Conservation (phyloP, 352 stramenopile genomes). For the Pythium phragmitis region DNA sequence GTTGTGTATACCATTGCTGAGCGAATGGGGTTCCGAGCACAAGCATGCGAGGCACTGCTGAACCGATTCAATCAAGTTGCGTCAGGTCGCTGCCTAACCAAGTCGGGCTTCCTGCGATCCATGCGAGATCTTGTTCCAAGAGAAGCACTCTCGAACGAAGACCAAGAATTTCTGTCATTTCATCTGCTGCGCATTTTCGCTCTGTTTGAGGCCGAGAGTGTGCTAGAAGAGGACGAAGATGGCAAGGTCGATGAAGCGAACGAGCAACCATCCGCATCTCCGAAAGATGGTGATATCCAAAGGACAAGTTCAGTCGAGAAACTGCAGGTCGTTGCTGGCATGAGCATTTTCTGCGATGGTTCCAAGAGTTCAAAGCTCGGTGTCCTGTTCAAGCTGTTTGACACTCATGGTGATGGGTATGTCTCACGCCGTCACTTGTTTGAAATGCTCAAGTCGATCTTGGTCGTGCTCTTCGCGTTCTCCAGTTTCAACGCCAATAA, state of each 20-base stretch:
- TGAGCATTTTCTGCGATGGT: constrained; percentile 93
- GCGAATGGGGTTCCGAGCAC: constrained; percentile 75
- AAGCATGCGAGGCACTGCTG: constrained; percentile 62
- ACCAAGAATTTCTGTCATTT: constrained; percentile 87
- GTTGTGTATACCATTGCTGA: constrained; percentile 88
- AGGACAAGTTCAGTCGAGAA: constrained; percentile 67
- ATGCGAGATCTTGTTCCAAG: constrained; percentile 78
- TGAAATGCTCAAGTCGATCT: constrained; percentile 77
- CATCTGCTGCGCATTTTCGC: constrained; percentile 83
- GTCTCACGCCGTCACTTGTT: constrained; percentile 77
- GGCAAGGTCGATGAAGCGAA: constrained; percentile 12
- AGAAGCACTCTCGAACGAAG: constrained; percentile 74
- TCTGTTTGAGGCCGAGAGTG: constrained; percentile 78
- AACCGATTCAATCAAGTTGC: constrained; percentile 72
- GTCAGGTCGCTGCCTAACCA: constrained; percentile 65
- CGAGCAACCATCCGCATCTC: not conserved
- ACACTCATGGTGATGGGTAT: constrained; percentile 53
- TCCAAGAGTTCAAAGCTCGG: constrained; percentile 95
- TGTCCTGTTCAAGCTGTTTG: constrained; percentile 83
- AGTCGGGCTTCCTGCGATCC: constrained; percentile 67
- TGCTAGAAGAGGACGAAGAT: constrained; percentile 38
- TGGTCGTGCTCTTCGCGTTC: constrained; percentile 84
- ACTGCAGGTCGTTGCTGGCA: constrained; percentile 70
- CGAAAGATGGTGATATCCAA: constrained; percentile 4
- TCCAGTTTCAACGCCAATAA: constrained; percentile 73